Evolutionary conservation across 1,139 yeast genomes (phyloP), one percentile per base, ranked within the genome.

Genomic region (Kurtzmaniella quercitrusa): DNA sequence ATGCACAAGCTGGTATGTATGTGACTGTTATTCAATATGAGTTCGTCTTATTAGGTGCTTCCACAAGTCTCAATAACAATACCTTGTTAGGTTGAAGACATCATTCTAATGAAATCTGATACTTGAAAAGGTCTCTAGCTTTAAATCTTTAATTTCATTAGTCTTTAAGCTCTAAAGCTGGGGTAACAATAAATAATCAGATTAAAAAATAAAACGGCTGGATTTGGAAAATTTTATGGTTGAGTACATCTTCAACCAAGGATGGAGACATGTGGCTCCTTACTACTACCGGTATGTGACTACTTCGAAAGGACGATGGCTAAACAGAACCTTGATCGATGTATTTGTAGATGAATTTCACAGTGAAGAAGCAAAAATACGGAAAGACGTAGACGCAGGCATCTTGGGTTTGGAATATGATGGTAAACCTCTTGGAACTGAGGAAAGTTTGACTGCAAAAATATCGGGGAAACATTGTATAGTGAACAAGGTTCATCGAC

Each of bases 401-500:
- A 63, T 44, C 57, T 51, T 38, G 72, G 72, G 27, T 14, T 14
- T 36, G 12, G 25, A 36, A 14, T 19, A 19, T 4, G 27, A 21
- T 3, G 38, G 25, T 7, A 14, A 10, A 2, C 16, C 16, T 4
- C 14, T 36, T 11, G 19, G 16, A 7, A 12, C 17, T n/a, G 11
- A 18, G 5, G 17, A 36, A n/a, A n/a, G 16, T 36, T 12, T 36
- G 7, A 18, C 15, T 7, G 16, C 19, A 19, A 50, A 48, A 27
- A 52, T 79, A 1, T 56, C 60, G 29, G 65, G 68, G 38, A 80
- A 80, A 43, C 91, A 85, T 54, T 51, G 73, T 1, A 61, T 84
- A 6, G 63, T 62, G 41, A 68, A 75, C 40, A 49, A 52, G 1
- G 68, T 68, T 25, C 91, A 84, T 56, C 71, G 73, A 50, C 93